phyloP scores from a whole-genome alignment of 163 green algal genomes.

The Prototheca cutis region DNA sequence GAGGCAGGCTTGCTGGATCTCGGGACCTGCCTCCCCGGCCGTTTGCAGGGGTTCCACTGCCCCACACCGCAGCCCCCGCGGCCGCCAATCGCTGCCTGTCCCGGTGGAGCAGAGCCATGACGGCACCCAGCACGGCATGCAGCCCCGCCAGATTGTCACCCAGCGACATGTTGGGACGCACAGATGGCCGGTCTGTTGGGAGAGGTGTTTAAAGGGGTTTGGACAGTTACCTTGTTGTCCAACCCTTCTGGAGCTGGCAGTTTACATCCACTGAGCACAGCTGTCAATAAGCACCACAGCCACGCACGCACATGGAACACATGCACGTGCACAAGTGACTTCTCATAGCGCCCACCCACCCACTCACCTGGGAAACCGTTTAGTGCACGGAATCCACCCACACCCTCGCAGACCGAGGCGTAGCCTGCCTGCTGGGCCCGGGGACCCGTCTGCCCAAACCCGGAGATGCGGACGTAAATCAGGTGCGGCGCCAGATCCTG shows the following conservation, averaged over 20 bases:
- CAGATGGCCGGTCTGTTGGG: slow-evolving; percentile 53
- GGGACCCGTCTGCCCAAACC: slow-evolving; percentile 49
- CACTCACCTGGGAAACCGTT: slow-evolving; percentile 9
- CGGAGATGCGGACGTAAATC: slow-evolving; percentile 59
- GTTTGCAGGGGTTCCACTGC: too few relatives aligned
- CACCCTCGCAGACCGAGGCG: slow-evolving; percentile 59
- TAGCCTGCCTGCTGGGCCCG: slow-evolving; percentile 49
- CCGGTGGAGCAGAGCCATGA: slow-evolving; percentile 67
- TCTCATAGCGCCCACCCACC: too few relatives aligned
- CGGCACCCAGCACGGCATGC: slow-evolving; percentile 61
- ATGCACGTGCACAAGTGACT: too few relatives aligned
- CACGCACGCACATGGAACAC: too few relatives aligned
- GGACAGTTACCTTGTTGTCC: slow-evolving; percentile 2
- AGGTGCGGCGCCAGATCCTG: slow-evolving; percentile 45
- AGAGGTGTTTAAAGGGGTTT: background rate
- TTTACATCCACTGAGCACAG: too few relatives aligned
- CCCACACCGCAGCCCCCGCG: background rate
- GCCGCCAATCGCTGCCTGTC: slow-evolving; percentile 4
- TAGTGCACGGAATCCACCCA: slow-evolving; percentile 34
- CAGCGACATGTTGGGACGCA: slow-evolving; percentile 63
- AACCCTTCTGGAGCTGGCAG: too few relatives aligned
- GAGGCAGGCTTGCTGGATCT: background rate
- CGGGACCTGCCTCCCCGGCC: too few relatives aligned
- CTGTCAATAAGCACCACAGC: too few relatives aligned
- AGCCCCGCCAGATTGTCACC: slow-evolving; percentile 68